Evolutionary conservation across 257 asterid genomes (phyloP), one percentile per base, ranked within the genome.

Genomic region (Primulina huaijiensis): DNA sequence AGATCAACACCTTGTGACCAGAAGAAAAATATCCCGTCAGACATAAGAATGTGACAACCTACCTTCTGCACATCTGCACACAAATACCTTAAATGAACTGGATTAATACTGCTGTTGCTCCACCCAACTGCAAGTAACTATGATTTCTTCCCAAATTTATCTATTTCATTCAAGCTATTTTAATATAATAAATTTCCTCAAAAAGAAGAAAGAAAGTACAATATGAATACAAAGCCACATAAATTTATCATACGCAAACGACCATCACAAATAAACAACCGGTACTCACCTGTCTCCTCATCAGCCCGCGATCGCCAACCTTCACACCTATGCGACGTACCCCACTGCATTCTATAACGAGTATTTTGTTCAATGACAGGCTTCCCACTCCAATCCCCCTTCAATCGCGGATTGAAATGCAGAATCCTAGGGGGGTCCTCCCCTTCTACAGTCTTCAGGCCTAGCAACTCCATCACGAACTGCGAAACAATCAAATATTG

Each of bases 321-420:
- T 46, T 90, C 95, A 40, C 98, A 92, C 69, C 97, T 62, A 68
- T 88, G 97, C 0, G 98, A 80, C 0, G 93, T 80, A 12, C 98
- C 98, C 98, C 98, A 92, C 73, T 92, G 97, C 97, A 87, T 88
- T 72, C 98, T 85, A 46, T 90, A 92, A 79, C 98, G 90, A 65
- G 97, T 92, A 69, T 92, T 92, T 72, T 82, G 89, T 89, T 90
- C 98, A 65, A 88, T 90, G 61, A 92, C 97, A 34, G 98, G 97
- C 81, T 82, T 87, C 57, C 92, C 97, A 77, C 95, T 88, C 97
- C 97, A 92, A 83, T 92, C 98, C 71, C 98, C 98, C 69, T 86
- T 90, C 82, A 92, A 79, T 68, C 97, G 65, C 0, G 98, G 98
- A 78, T 92, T 92, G 16, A 89, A 79, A 84, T 92, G 98, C 82